Percentiles rank a stretch among this genome's conserved stretches.
These are phyloP conservation scores for carrot (Daucus carota) DNA, from an alignment of 129 eudicot genomes.

Conservation along the genomic window DNA sequence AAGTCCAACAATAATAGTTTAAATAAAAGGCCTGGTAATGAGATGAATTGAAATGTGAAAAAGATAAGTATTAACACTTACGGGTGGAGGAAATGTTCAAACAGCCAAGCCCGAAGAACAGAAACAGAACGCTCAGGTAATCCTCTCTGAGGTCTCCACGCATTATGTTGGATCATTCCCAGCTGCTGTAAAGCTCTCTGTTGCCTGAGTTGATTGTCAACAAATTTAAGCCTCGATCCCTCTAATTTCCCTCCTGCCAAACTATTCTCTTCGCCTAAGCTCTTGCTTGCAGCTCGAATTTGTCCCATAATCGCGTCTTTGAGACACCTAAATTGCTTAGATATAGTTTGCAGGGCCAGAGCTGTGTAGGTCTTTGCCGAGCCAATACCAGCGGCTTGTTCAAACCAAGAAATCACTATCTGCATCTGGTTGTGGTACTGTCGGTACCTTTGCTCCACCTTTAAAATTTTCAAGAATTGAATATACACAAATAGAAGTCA, in stretches of 20 bases:
- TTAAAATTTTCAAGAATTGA: neutral
- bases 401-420: slow-evolving; percentile 37
- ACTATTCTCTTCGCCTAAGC: slow-evolving; percentile 36
- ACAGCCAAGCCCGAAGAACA: slow-evolving; percentile 56
- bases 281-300: slow-evolving; percentile 25
- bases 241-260: slow-evolving; percentile 30
- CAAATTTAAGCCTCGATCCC: slow-evolving; percentile 34
- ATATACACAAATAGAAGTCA: neutral
- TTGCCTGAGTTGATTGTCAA: slow-evolving; percentile 47
- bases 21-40: too few relatives aligned
- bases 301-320: slow-evolving; percentile 39
- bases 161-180: slow-evolving; percentile 42
- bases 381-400: slow-evolving; percentile 32
- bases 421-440: slow-evolving; percentile 53
- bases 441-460: slow-evolving; percentile 41
- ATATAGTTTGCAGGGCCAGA: slow-evolving; percentile 46
- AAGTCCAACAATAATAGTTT: neutral
- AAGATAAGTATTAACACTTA: slow-evolving; percentile 7
- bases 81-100: slow-evolving; percentile 66
- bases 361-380: slow-evolving; percentile 47
- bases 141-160: slow-evolving; percentile 70
- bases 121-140: slow-evolving; percentile 51
- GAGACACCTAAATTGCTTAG: slow-evolving; percentile 47
- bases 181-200: slow-evolving; percentile 41
- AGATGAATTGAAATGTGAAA: neutral